phyloP scores from a whole-genome alignment of 805 yeast species.

The Starmerella apis region DNA sequence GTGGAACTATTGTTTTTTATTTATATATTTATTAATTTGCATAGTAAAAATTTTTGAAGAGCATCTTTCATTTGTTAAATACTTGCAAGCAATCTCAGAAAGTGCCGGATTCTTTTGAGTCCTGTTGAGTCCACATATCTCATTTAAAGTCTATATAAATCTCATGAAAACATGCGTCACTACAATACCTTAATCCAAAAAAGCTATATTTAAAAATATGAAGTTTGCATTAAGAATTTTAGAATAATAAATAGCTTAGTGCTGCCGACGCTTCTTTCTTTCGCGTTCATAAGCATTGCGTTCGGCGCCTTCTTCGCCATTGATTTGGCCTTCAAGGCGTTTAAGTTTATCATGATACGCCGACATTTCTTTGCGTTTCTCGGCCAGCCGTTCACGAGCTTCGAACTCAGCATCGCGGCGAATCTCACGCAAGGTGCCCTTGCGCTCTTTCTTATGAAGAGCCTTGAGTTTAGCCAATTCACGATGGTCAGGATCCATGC shows the following conservation, averaged over 20 bases:
- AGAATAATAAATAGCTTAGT: slow-evolving; percentile 23
- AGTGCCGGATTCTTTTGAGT: no score
- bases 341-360: slow-evolving; percentile 88
- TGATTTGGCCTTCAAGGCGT: slow-evolving; percentile 70
- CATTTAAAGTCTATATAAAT: not conserved
- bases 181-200: no score
- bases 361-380: slow-evolving; percentile 61
- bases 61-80: no score
- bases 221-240: not conserved
- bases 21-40: not conserved
- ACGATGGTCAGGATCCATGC: slow-evolving; percentile 66
- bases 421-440: slow-evolving; percentile 76
- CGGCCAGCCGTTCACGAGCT: slow-evolving; percentile 72
- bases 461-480: slow-evolving; percentile 75
- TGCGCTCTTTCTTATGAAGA: slow-evolving; percentile 83
- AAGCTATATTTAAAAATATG: no score
- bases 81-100: no score
- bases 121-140: no score
- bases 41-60: not conserved
- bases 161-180: no score
- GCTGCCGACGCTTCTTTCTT: slow-evolving; percentile 44
- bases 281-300: slow-evolving; percentile 87
- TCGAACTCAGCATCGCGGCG: slow-evolving; percentile 80
- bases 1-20: no score
- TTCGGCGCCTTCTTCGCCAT: slow-evolving; percentile 90